Evolutionary conservation across 2,329 filamentous ascomycete genomes (phyloP).

Genomic region (Neocucurbitaria cava): DNA sequence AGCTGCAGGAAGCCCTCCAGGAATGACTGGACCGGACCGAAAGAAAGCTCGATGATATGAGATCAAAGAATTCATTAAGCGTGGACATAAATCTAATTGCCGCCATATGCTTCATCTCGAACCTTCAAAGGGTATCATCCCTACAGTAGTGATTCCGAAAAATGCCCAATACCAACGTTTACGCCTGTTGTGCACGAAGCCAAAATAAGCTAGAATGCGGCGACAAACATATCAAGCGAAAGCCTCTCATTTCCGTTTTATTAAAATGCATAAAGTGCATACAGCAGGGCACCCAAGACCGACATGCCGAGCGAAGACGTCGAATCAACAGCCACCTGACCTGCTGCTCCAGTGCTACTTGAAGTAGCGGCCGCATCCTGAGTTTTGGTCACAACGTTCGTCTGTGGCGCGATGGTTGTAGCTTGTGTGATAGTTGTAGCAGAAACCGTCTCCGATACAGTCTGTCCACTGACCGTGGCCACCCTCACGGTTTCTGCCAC

Average conservation of each 20-base stretch:
- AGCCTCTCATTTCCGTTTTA: background rate
- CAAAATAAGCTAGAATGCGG: background rate
- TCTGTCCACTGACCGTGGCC: conserved; percentile 24
- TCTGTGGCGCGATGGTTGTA: conserved; percentile 32
- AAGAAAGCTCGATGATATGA: too few species aligned
- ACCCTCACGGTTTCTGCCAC: conserved; percentile 24
- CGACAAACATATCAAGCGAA: background rate
- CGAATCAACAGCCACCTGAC: conserved; percentile 20
- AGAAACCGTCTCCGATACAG: conserved; percentile 25
- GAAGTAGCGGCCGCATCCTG: conserved; percentile 17
- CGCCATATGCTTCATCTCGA: conserved; percentile 6
- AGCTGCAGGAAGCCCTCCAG: conserved; percentile 13
- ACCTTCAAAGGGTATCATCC: conserved; percentile 29
- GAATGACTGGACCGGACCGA: too few species aligned
- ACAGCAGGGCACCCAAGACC: conserved; percentile 34
- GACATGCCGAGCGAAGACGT: conserved; percentile 31
- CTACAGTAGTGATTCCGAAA: conserved; percentile 10
- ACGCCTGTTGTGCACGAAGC: background rate
- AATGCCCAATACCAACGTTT: background rate
- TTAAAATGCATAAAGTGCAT: conserved; percentile 29
- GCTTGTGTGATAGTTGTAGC: conserved; percentile 28
- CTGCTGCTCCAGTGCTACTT: conserved; percentile 29
- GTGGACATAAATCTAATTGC: conserved; percentile 6
- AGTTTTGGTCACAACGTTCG: conserved; percentile 27
- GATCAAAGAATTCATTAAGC: conserved; percentile 24